Percentiles rank a stretch among this genome's conserved stretches.
Evolutionary conservation across 805 yeast species (phyloP).

Genomic region (Wickerhamiella australiensis): DNA sequence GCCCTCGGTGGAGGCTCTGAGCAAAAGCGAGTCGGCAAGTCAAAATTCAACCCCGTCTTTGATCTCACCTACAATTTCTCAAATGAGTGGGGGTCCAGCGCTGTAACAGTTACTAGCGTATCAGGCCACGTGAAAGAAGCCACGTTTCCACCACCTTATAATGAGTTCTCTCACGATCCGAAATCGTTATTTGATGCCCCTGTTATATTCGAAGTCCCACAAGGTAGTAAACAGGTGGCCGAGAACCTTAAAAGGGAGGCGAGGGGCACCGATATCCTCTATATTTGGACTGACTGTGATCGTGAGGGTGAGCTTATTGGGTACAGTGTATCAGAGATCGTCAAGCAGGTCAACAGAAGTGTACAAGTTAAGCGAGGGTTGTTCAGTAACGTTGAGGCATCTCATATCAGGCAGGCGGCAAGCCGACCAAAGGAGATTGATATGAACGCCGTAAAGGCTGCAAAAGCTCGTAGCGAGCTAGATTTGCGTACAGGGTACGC

Average conservation of each 20-base stretch:
- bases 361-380: constrained; percentile 59
- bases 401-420: constrained; percentile 68
- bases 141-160: constrained; percentile 51
- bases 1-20: constrained; percentile 65
- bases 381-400: constrained; percentile 74
- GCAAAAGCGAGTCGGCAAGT: constrained; percentile 36
- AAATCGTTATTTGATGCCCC: constrained; percentile 63
- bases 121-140: constrained; percentile 67
- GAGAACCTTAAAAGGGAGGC: constrained; percentile 60
- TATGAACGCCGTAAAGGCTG: constrained; percentile 66
- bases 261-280: constrained; percentile 44
- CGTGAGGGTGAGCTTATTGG: constrained; percentile 94
- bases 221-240: constrained; percentile 38
- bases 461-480: constrained; percentile 69
- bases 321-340: constrained; percentile 64
- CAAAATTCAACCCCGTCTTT: constrained; percentile 64
- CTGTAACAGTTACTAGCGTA: constrained; percentile 85
- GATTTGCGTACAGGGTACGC: constrained; percentile 84
- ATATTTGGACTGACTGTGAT: constrained; percentile 99
- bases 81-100: constrained; percentile 49
- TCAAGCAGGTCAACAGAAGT: constrained; percentile 38
- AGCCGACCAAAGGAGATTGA: constrained; percentile 52
- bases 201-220: constrained; percentile 32
- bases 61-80: constrained; percentile 54
- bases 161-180: constrained; percentile 58